These are phyloP conservation scores for Microdochium paspali DNA, from an alignment of 2,329 filamentous ascomycete species.

Conservation along the genomic window DNA sequence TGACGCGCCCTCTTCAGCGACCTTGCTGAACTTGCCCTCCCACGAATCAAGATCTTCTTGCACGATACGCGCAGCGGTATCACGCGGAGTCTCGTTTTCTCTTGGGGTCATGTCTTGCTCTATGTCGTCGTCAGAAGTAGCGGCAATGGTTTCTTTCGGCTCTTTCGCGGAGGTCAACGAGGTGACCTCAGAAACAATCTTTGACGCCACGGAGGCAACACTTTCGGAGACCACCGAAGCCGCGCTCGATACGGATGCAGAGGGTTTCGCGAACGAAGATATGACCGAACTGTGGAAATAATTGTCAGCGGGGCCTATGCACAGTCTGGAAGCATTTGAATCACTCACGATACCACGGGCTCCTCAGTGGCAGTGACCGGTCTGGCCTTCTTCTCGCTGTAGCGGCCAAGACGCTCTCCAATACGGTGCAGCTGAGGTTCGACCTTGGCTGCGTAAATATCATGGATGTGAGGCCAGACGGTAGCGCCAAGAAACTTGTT, in stretches of 20 bases:
- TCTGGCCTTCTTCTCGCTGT: slow-evolving; percentile 41
- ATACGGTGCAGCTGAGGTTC: slow-evolving; percentile 93
- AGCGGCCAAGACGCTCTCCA: slow-evolving; percentile 75
- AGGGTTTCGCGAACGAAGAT: slow-evolving; percentile 28
- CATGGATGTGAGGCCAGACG: slow-evolving; percentile 71
- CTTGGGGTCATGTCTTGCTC: slow-evolving; percentile 28
- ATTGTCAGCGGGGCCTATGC: not conserved
- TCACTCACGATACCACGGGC: slow-evolving; percentile 18
- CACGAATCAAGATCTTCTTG: slow-evolving; percentile 71
- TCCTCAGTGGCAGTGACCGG: slow-evolving; percentile 17
- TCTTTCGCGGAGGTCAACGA: slow-evolving; percentile 9
- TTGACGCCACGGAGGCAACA: slow-evolving; percentile 7
- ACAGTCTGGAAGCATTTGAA: not conserved
- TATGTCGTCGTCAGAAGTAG: slow-evolving; percentile 36
- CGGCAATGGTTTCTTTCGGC: slow-evolving; percentile 21
- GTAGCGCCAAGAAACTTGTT: slow-evolving; percentile 64
- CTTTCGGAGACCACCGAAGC: slow-evolving; percentile 5
- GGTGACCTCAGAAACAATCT: slow-evolving; percentile 12
- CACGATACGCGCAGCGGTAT: slow-evolving; percentile 56
- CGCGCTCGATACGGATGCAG: slow-evolving; percentile 15
- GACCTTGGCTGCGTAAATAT: slow-evolving; percentile 82
- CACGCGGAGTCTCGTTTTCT: slow-evolving; percentile 20
- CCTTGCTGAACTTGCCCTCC: slow-evolving; percentile 81
- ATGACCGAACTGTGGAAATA: slow-evolving; percentile 8
- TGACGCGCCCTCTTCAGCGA: slow-evolving; percentile 67